Conservation (phyloP, 2,329 filamentous ascomycete species). For the Mycocentrospora acerina region DNA sequence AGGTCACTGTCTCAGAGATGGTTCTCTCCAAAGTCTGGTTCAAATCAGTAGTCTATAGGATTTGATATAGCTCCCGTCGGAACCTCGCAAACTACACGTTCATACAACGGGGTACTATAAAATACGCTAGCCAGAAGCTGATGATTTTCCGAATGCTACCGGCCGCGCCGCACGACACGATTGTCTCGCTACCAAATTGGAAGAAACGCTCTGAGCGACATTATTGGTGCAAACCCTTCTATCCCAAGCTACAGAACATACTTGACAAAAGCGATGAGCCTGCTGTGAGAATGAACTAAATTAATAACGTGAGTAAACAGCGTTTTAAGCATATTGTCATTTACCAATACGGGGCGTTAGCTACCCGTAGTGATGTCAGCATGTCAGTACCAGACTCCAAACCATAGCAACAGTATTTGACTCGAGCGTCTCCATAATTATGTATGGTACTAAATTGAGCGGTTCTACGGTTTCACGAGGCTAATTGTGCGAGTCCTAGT, state of each 20-base stretch:
- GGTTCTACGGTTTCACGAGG: constrained; percentile 34
- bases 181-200: constrained; percentile 31
- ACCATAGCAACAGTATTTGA: constrained; percentile 1
- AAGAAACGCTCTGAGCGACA: background rate
- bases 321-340: no score
- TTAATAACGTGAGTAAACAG: no score
- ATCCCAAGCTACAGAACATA: no score
- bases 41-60: no score
- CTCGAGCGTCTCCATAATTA: constrained; percentile 7
- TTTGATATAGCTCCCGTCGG: no score
- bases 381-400: constrained; percentile 5
- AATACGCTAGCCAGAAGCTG: background rate
- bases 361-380: constrained; percentile 1
- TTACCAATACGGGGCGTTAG: background rate
- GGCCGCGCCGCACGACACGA: constrained; percentile 35
- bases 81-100: no score
- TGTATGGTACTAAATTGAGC: constrained; percentile 21
- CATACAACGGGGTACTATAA: no score
- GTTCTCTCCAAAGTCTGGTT: no score
- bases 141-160: constrained; percentile 26
- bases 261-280: no score
- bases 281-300: no score
- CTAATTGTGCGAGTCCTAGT: constrained; percentile 32
- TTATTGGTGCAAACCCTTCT: no score
- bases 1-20: background rate